Base-by-base conservation (phyloP, 2,329 filamentous ascomycete genomes). In the Nannizziopsis arthrosporioides region DNA sequence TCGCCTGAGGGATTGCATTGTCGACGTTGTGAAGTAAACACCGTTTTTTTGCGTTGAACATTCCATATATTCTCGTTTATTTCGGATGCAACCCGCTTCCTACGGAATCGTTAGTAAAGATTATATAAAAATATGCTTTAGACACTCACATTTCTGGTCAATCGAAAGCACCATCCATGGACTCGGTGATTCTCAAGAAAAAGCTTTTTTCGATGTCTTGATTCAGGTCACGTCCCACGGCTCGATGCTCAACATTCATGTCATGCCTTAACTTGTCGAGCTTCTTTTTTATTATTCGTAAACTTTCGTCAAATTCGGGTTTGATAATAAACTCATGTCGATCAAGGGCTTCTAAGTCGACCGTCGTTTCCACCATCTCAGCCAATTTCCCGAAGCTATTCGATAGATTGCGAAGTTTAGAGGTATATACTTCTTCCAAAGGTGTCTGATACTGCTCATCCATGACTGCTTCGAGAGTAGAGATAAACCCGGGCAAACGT, bases 311-410 rank as follows among this genome's bases (percentile, higher is more conserved):
- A 55, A 95, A 98, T 61, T 98, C 92, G 0, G 93, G 85, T 68
- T 96, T 98, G 75, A 98, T 98, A 59, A 95, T 90, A 68, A 93
- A 98, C 63, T 98, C 92, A 61, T 98, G 92, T 56, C 92, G 88
- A 59, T 98, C 90, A 9, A 98, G 77, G 2, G 92, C 92, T 50
- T 94, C 86, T 0, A 98, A 77, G 60, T 98, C 92, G 11, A 98
- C 89, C 0, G 93, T 98, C 1, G 92, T 94, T 70, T 98, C 92
- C 0, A 98, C 92, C 87, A 98, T 95, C 63, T 98, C 92, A 60
- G 90, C 85, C 9, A 98, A 73, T 62, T 88, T 94, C 19, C 77
- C 81, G 44, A 98, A 75, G 59, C 81, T 85, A 59, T 87, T 81
- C 5, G 82, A 84, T 51, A 86, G 78, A 51, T 84, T 78, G 42